These are phyloP conservation scores for Metarhizium rileyi DNA, from an alignment of 2,329 filamentous ascomycete species.

Conservation along the genomic window DNA sequence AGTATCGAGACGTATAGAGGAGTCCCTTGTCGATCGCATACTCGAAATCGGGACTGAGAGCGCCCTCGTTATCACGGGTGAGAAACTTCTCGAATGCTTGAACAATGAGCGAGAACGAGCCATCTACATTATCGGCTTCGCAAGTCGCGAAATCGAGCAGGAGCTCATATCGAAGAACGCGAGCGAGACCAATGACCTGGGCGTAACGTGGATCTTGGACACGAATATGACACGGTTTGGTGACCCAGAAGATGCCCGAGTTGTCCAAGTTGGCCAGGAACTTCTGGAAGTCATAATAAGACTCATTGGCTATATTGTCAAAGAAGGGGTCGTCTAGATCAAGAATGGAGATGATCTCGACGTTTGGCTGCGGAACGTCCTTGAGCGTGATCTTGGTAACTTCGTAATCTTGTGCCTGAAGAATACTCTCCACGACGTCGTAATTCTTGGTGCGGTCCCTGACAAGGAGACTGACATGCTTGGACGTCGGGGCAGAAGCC, in stretches of 20 bases:
- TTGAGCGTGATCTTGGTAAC: too few species aligned
- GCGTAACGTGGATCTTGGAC: constrained; percentile 6
- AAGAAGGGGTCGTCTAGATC: background rate
- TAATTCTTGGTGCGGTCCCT: too few species aligned
- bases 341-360: background rate
- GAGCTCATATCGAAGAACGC: constrained; percentile 6
- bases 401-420: too few species aligned
- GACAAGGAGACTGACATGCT: too few species aligned
- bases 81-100: background rate
- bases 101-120: background rate
- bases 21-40: background rate
- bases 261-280: background rate
- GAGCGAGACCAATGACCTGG: constrained; percentile 3
- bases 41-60: background rate
- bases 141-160: constrained; percentile 6
- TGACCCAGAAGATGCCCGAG: constrained; percentile 7
- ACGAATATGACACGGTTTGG: constrained; percentile 3
- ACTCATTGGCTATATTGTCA: background rate
- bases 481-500: too few species aligned
- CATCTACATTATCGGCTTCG: constrained; percentile 1
- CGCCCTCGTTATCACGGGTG: background rate
- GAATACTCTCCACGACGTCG: too few species aligned
- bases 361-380: background rate
- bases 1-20: background rate
- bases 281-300: background rate